Evolutionary conservation across 106 monocot genomes (phyloP), one percentile per base, ranked within the genome.

Genomic region (Ottelia alismoides): DNA sequence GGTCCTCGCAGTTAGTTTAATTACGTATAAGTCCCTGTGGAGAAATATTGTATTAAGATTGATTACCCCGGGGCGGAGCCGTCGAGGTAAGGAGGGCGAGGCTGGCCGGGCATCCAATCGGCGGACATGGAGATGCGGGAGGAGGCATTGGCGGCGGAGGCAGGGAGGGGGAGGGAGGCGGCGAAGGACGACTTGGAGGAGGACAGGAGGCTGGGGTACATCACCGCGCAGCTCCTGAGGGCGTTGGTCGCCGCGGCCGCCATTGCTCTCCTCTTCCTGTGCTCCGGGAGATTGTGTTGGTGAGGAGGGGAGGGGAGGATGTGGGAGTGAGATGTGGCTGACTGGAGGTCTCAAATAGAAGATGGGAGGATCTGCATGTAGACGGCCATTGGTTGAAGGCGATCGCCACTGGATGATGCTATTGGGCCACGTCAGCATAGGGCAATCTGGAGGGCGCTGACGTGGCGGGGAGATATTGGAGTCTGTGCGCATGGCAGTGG

Each of bases 41-140:
- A n/a, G n/a, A n/a, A n/a, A n/a, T n/a, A n/a, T n/a, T n/a, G n/a
- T n/a, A n/a, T n/a, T n/a, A n/a, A n/a, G n/a, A n/a, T 20, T 27
- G 23, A 24, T 28, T 72, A 91, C 79, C 83, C 92, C 11, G 87
- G 92, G 18, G 92, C 83, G 2, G 92, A 93, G 56, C 87, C 87
- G 26, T 93, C 87, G 28, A 93, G 87, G 78, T 93, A 76, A 18
- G 87, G 67, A 18, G 92, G 92, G 23, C 92, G 83, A 11, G 92
- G 92, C 80, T 88, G 83, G 53, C 92, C 87, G 16, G 92, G 92
- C 87, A 93, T 84, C 87, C 92, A 93, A 64, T 93, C 92, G 40
- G 92, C 87, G 27, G 83, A 80, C 92, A 93, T 89, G 73, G 83
- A 61, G 65, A 84, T 67, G 57, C 84, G 83, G 25, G 68, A 65